A percentile compares a stretch with the other conserved stretches of the same genome.
Conservation (phyloP, 306 rosid species). For the Prunus dulcis region DNA sequence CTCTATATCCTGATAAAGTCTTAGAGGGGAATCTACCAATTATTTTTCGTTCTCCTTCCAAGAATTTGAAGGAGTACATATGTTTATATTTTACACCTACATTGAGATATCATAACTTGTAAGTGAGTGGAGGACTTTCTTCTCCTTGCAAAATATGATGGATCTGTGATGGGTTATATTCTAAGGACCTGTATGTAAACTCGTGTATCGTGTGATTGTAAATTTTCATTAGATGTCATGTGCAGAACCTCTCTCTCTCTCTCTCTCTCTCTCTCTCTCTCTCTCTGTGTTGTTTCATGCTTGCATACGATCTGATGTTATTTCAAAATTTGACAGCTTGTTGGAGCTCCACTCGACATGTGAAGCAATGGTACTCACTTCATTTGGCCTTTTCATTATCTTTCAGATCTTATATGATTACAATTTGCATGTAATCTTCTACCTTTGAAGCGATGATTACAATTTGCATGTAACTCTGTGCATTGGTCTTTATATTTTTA, state of each 20-base stretch:
- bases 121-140: not conserved
- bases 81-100: not conserved
- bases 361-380: constrained; percentile 67
- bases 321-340: constrained; percentile 68
- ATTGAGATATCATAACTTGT: not conserved
- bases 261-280: not conserved
- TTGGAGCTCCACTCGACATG: constrained; percentile 65
- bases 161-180: not conserved
- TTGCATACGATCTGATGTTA: constrained; percentile 8
- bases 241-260: not conserved
- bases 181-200: not conserved
- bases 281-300: not conserved
- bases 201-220: not conserved
- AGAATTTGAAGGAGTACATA: not conserved
- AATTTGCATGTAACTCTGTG: not conserved
- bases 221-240: not conserved
- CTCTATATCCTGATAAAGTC: not conserved
- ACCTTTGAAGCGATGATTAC: not conserved
- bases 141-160: not conserved
- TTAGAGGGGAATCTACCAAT: not conserved
- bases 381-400: constrained; percentile 12
- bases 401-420: not conserved
- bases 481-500: constrained; percentile 36
- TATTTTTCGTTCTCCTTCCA: not conserved
- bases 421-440: not conserved